Percentiles rank a stretch among this genome's conserved stretches.
phyloP scores from a whole-genome alignment of 345 rosid species.

The Salix suchowensis region DNA sequence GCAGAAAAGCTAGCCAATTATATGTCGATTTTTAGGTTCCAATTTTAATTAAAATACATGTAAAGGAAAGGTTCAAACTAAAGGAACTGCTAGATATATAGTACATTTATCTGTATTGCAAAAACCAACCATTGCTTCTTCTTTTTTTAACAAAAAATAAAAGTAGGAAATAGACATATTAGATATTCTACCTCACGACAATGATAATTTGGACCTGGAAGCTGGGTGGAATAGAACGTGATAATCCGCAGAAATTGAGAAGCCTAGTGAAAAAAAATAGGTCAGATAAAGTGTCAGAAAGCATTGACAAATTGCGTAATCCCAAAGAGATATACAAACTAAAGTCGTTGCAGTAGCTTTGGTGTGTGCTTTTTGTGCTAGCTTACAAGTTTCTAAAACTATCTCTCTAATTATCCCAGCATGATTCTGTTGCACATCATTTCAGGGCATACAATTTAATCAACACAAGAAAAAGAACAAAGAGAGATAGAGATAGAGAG shows the following conservation, averaged over 20 bases:
- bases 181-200: conserved; percentile 72
- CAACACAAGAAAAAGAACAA: neutral
- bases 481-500: neutral
- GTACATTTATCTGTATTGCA: neutral
- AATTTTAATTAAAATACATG: neutral
- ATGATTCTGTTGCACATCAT: neutral
- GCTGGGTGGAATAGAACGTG: conserved; percentile 93
- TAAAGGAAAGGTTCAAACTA: conserved; percentile 2
- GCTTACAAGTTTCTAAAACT: neutral
- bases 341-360: neutral
- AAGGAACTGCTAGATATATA: neutral
- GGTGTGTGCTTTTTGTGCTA: neutral
- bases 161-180: neutral
- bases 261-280: conserved; percentile 43
- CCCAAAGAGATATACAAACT: neutral
- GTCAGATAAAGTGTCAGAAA: conserved; percentile 12
- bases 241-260: conserved; percentile 81
- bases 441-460: neutral
- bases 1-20: conserved; percentile 1
- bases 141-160: neutral
- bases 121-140: neutral
- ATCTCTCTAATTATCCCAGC: neutral
- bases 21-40: neutral
- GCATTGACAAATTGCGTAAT: neutral
- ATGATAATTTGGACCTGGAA: conserved; percentile 97